Evolutionary conservation across 768 basidiomycete genomes (phyloP), one percentile per base, ranked within the genome.

Genomic region (Hemileccinum impolitum): DNA sequence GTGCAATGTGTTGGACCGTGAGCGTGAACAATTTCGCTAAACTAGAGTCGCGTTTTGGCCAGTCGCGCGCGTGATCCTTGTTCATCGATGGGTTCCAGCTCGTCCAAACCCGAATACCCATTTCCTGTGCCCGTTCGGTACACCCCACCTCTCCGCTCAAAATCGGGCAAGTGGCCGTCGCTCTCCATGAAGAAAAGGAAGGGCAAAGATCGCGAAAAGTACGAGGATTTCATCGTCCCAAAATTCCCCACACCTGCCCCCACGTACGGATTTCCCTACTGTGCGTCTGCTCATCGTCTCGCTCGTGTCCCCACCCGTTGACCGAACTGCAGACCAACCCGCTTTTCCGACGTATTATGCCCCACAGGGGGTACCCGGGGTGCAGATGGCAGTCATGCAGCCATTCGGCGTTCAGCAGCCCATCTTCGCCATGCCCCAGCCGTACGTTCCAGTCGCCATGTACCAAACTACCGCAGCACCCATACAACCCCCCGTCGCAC

Each of bases 291-390:
- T 12, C 36, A 12, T 23, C 23, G 28, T 43, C 15, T 25, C n/a
- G 35, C 45, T 30, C n/a, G 18, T 37, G 17, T 14, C 15, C 9
- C 15, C 21, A 11, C 6, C 32, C 18, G 45, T 47, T 66, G 44
- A 66, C 47, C 19, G 3, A 23, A 13, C 15, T 34, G n/a, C 44
- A 67, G 65, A 67, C 49, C 60, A 46, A 47, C 21, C 65, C 0
- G 36, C 47, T 0, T 67, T 48, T 54, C 63, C 67, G 30, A 30
- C 56, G 6, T 67, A 69, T 10, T 67, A 65, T 47, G 57, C 64
- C 1, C 67, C 64, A 2, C 23, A 23, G 23, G 23, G 23, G 23
- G 51, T 68, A 10, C n/a, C n/a, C n/a, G n/a, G n/a, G n/a, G n/a
- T n/a, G n/a, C 57, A 54, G 43, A 56, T 66, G 55, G 49, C 51